Evolutionary conservation across 1,284 basidiomycete species (phyloP).

Genomic region (Xanthoconium separans): DNA sequence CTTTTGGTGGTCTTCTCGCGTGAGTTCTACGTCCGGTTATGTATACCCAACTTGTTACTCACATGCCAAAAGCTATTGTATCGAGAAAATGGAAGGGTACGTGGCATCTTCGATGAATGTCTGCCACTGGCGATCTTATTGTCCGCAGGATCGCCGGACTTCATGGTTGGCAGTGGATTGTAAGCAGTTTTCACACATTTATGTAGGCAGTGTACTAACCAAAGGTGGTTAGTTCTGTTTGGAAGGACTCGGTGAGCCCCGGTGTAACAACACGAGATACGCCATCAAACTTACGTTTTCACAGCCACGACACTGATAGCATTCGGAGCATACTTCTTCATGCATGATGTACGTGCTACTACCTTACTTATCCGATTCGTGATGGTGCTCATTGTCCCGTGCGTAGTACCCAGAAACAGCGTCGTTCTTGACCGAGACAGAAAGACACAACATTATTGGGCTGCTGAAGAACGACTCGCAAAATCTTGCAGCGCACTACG

Average conservation of each 20-base stretch:
- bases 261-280: not conserved
- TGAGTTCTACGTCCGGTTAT: slow-evolving; percentile 9
- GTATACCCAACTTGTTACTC: not conserved
- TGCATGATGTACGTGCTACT: slow-evolving; percentile 39
- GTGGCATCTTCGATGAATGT: not conserved
- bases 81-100: slow-evolving; percentile 37
- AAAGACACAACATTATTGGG: not conserved
- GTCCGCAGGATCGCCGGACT: slow-evolving; percentile 34
- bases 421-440: slow-evolving; percentile 1
- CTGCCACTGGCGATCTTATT: not conserved
- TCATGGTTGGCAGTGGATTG: slow-evolving; percentile 46
- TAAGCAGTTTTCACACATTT: slow-evolving; percentile 28
- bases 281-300: not conserved
- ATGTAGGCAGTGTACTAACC: not conserved
- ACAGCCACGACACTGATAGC: slow-evolving; percentile 39
- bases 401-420: slow-evolving; percentile 5
- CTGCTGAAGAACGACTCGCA: slow-evolving; percentile 8
- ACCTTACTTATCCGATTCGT: not conserved
- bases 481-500: slow-evolving; percentile 25
- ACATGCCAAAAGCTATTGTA: slow-evolving; percentile 24
- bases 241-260: slow-evolving; percentile 28
- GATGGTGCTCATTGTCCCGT: not conserved
- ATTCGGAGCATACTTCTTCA: slow-evolving; percentile 39
- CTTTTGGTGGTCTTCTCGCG: slow-evolving; percentile 40
- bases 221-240: slow-evolving; percentile 28